These are phyloP conservation scores for Pichia nakasei DNA, from an alignment of 805 yeast genomes.

Conservation along the genomic window DNA sequence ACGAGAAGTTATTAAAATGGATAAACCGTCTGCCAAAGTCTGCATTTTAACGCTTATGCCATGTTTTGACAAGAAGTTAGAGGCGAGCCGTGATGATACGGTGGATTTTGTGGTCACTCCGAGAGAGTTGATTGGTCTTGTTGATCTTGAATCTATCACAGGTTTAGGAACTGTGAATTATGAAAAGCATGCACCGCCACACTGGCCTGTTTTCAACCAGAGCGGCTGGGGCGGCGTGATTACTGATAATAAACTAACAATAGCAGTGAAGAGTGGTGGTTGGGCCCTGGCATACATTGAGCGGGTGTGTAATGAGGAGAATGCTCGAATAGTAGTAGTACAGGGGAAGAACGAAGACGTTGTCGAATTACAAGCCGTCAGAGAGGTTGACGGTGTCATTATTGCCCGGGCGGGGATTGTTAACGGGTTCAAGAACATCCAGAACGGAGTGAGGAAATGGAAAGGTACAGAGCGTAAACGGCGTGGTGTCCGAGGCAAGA, in stretches of 20 bases:
- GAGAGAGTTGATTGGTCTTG: slow-evolving; percentile 67
- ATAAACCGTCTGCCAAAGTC: slow-evolving; percentile 18
- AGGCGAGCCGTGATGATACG: slow-evolving; percentile 71
- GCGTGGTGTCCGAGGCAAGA: background rate
- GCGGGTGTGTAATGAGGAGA: background rate
- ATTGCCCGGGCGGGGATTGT: slow-evolving; percentile 57
- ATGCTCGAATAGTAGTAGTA: background rate
- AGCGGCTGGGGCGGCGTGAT: slow-evolving; percentile 56
- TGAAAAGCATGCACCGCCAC: slow-evolving; percentile 35
- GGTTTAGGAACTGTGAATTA: too few relatives aligned
- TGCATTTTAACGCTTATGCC: slow-evolving; percentile 80
- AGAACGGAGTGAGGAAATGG: slow-evolving; percentile 80
- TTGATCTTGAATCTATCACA: too few relatives aligned
- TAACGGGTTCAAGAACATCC: slow-evolving; percentile 91
- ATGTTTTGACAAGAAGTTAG: slow-evolving; percentile 92
- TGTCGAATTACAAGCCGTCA: background rate
- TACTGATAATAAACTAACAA: background rate
- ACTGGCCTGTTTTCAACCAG: slow-evolving; percentile 47
- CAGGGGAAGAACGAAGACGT: background rate
- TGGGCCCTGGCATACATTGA: background rate
- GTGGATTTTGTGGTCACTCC: slow-evolving; percentile 96
- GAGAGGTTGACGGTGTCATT: background rate
- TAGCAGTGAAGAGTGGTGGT: slow-evolving; percentile 9
- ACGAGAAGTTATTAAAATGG: slow-evolving; percentile 40
- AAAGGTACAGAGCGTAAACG: slow-evolving; percentile 33